These are phyloP conservation scores for Suhomyces xylopsoci DNA, from an alignment of 805 yeast genomes.

Conservation along the genomic window DNA sequence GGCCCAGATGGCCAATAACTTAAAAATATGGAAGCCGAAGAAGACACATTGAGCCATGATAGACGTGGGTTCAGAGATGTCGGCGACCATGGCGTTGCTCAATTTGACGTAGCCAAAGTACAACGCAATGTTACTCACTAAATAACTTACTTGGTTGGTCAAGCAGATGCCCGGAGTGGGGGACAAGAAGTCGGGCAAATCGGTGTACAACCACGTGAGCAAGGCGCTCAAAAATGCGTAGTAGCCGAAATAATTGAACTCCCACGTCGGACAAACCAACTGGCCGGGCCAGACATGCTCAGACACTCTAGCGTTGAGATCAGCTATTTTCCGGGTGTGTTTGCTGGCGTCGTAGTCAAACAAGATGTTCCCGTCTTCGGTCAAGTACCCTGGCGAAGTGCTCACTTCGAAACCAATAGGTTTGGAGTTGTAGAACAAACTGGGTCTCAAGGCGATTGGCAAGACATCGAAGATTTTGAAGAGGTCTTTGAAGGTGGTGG, in stretches of 20 bases:
- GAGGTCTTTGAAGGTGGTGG: conserved; percentile 58
- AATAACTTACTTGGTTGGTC: conserved; percentile 52
- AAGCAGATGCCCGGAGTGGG: conserved; percentile 92
- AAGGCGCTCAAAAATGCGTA: conserved; percentile 41
- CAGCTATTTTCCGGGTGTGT: conserved; percentile 45
- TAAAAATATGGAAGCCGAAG: conserved; percentile 68
- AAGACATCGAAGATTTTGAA: conserved; percentile 58
- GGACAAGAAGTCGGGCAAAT: conserved; percentile 81
- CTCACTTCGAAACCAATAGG: conserved; percentile 68
- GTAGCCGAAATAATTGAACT: conserved; percentile 42
- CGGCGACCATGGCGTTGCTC: conserved; percentile 49
- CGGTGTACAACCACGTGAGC: conserved; percentile 82
- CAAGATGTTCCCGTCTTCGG: conserved; percentile 77
- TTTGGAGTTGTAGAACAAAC: conserved; percentile 59
- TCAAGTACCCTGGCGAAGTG: conserved; percentile 72
- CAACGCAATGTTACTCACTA: conserved; percentile 19
- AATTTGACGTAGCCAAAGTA: conserved; percentile 39
- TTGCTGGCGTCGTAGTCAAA: conserved; percentile 59
- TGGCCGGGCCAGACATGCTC: conserved; percentile 87
- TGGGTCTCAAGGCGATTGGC: conserved; percentile 78
- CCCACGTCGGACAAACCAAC: conserved; percentile 74
- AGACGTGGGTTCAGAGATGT: conserved; percentile 40
- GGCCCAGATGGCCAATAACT: conserved; percentile 53
- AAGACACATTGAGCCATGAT: conserved; percentile 59
- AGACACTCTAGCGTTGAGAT: conserved; percentile 46